phyloP scores from a whole-genome alignment of 768 basidiomycete species.

The Lactarius pseudohatsudake region DNA sequence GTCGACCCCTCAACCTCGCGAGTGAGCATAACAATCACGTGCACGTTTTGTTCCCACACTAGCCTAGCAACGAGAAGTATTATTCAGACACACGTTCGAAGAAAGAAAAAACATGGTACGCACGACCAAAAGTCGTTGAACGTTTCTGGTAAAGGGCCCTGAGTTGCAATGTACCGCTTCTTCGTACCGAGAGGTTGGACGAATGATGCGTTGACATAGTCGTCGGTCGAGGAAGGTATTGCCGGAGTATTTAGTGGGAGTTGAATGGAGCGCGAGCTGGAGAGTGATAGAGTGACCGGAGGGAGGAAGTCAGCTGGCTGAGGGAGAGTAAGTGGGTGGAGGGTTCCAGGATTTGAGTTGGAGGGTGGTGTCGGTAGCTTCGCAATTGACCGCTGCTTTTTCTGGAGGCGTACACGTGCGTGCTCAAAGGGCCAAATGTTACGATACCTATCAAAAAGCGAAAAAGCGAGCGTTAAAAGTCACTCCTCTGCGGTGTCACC shows the following conservation, averaged over 20 bases:
- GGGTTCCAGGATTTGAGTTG: constrained; percentile 14
- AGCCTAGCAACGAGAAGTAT: constrained; percentile 46
- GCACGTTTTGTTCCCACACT: constrained; percentile 92
- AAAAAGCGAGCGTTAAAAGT: constrained; percentile 10
- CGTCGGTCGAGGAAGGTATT: constrained; percentile 52
- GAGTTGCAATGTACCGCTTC: constrained; percentile 90
- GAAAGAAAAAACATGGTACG: constrained; percentile 36
- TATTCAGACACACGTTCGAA: neutral
- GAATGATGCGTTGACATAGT: constrained; percentile 95
- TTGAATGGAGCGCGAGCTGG: constrained; percentile 15
- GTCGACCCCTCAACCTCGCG: constrained; percentile 85
- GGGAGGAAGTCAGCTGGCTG: constrained; percentile 27
- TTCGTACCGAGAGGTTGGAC: constrained; percentile 83
- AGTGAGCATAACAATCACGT: constrained; percentile 96
- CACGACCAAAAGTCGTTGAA: constrained; percentile 94
- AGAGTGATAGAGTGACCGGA: constrained; percentile 12
- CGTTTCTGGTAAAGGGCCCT: constrained; percentile 89
- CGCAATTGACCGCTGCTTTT: constrained; percentile 17
- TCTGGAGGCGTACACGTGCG: constrained; percentile 73
- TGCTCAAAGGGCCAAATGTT: constrained; percentile 99
- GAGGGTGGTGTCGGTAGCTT: constrained; percentile 10
- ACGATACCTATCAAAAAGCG: constrained; percentile 60
- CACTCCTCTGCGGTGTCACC: neutral
- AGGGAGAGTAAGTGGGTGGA: constrained; percentile 22
- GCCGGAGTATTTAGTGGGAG: constrained; percentile 25